Conservation (phyloP, 495 filamentous ascomycete species). For the Penicillium pulvis region DNA sequence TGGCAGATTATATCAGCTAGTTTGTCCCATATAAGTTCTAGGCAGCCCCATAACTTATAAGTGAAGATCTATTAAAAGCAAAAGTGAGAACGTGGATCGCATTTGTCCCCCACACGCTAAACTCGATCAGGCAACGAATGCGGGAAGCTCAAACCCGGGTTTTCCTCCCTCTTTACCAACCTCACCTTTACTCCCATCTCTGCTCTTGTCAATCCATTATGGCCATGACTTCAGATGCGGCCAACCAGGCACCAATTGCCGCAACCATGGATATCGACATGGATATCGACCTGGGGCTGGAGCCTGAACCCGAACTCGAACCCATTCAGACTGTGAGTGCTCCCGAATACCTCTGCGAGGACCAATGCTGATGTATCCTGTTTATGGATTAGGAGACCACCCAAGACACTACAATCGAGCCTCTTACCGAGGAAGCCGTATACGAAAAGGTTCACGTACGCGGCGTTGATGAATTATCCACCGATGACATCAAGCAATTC, state of each 20-base stretch:
- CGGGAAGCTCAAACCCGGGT: constrained; percentile 20
- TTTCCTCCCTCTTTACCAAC: constrained; percentile 8
- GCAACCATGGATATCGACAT: constrained; percentile 76
- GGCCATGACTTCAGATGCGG: constrained; percentile 9
- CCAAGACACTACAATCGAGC: constrained; percentile 29
- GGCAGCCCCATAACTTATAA: too few relatives aligned
- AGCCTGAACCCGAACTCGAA: constrained; percentile 44
- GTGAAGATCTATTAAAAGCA: background rate
- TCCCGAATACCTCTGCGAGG: constrained; percentile 4
- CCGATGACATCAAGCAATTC: constrained; percentile 73
- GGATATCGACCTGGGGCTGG: constrained; percentile 64
- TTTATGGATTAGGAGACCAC: constrained; percentile 25
- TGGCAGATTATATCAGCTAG: too few relatives aligned
- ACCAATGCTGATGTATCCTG: background rate
- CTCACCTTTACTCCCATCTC: background rate
- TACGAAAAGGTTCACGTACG: constrained; percentile 74
- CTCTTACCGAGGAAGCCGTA: constrained; percentile 34
- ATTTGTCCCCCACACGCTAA: constrained; percentile 23
- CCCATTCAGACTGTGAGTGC: constrained; percentile 38
- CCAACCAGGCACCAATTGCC: constrained; percentile 12
- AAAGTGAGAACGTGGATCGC: background rate
- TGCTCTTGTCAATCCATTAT: background rate
- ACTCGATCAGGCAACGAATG: constrained; percentile 13
- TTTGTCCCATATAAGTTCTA: too few relatives aligned
- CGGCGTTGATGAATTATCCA: constrained; percentile 80